phyloP scores from a whole-genome alignment of 257 asterid genomes.

The Striga asiatica region DNA sequence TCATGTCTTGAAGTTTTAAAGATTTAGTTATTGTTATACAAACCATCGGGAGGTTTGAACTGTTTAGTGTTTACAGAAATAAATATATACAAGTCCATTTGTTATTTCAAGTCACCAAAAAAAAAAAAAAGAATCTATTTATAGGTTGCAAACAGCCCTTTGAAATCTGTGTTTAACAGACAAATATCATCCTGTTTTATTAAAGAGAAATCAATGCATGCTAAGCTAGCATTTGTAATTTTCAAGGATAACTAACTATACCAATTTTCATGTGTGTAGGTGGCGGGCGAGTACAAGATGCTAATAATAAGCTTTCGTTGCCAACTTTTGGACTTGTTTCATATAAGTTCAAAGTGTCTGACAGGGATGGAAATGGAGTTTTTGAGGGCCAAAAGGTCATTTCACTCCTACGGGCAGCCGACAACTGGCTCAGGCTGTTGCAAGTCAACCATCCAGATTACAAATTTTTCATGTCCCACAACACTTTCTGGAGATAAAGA shows the following conservation, averaged over 20 bases:
- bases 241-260: background rate
- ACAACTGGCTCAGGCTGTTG: constrained; percentile 58
- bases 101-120: background rate
- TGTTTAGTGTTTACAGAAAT: no score
- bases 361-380: constrained; percentile 38
- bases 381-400: constrained; percentile 41
- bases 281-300: constrained; percentile 23
- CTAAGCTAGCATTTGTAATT: no score
- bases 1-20: no score
- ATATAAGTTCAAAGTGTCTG: constrained; percentile 57
- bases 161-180: no score
- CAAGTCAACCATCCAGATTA: constrained; percentile 72
- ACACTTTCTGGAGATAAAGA: constrained; percentile 33
- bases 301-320: constrained; percentile 35
- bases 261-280: constrained; percentile 20
- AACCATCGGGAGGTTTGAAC: no score
- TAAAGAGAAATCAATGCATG: background rate
- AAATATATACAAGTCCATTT: no score
- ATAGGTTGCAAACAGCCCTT: background rate
- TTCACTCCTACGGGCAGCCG: constrained; percentile 59
- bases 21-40: no score
- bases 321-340: constrained; percentile 78
- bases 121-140: background rate
- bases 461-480: constrained; percentile 51
- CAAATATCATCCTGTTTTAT: no score